Conservation (phyloP, 495 filamentous ascomycete genomes). For the Astrothelium subdiscretum region DNA sequence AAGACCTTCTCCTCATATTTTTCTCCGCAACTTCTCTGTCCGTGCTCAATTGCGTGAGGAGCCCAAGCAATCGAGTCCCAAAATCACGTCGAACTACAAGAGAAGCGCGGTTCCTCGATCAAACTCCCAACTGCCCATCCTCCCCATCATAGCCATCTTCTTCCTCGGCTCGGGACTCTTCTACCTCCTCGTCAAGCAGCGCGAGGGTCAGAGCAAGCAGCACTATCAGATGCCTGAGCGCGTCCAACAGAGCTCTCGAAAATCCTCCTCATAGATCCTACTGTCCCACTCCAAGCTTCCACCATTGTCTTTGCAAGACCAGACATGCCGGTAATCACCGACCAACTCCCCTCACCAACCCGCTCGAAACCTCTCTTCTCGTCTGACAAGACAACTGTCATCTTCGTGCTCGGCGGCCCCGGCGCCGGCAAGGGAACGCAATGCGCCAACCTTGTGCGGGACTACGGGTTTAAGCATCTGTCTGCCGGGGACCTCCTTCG, state of each 20-base stretch:
- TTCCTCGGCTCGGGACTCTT: constrained; percentile 48
- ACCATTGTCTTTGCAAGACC: constrained; percentile 12
- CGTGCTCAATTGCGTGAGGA: neutral
- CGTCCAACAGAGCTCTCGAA: neutral
- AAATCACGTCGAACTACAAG: neutral
- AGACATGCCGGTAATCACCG: constrained; percentile 33
- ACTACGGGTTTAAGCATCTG: constrained; percentile 87
- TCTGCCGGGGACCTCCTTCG: constrained; percentile 88
- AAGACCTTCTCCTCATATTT: too few relatives aligned
- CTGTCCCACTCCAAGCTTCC: constrained; percentile 9
- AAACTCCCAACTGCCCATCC: constrained; percentile 43
- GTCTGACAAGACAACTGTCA: constrained; percentile 66
- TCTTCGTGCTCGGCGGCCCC: constrained; percentile 75
- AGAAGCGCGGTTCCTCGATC: neutral
- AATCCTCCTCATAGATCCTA: constrained; percentile 11
- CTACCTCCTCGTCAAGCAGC: constrained; percentile 48
- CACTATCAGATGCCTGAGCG: constrained; percentile 12
- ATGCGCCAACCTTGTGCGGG: constrained; percentile 75
- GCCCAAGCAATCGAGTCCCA: neutral
- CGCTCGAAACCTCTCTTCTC: constrained; percentile 64
- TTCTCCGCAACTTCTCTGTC: neutral
- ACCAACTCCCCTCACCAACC: constrained; percentile 32
- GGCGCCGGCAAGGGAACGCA: constrained; percentile 78
- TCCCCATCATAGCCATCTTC: constrained; percentile 53
- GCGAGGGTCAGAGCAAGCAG: constrained; percentile 31